Evolutionary conservation across 129 eudicot genomes (phyloP), one percentile per base, ranked within the genome.

Genomic region (Erigeron canadensis): DNA sequence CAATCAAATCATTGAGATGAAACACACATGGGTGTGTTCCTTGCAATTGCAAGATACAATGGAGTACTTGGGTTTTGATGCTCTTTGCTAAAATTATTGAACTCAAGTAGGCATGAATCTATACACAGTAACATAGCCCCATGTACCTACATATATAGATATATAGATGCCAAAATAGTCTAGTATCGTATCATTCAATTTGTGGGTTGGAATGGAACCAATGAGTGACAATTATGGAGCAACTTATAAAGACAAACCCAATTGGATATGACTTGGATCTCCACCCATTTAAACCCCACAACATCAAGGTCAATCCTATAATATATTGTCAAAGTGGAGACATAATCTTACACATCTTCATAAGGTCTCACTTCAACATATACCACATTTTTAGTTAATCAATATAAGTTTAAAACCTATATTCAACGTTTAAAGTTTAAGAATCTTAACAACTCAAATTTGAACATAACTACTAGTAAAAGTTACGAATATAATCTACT

Each of bases 241-340:
- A 34, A 42, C 4, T 10, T n/a, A 54, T 10, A 63, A 74, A 65
- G 85, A 81, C 81, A 79, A 53, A 54, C 42, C 43, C 79, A 79
- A 71, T 60, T 71, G 81, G 60, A 63, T 16, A 62, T 77, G 85
- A 77, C 83, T 71, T 75, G 87, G 87, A 83, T 75, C 58, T 79
- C 82, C 87, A 83, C 82, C 73, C 21, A 54, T 18, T 54, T 8
- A 12, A 44, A 43, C 77, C 81, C 74, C 73, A 71, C 75, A 63
- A 57, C 19, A 57, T 43, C 71, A 37, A 53, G 77, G 72, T 71
- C 79, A 83, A 75, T 67, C 57, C 65, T 57, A 63, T 74, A 16
- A 61, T 77, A 60, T 66, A 15, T 56, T 75, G 78, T 79, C 84
- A 67, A 75, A 47, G 74, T 60, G 63, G 77, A 63, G 78, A 60